These are phyloP conservation scores for Cornus kousa DNA, from an alignment of 148 eudicot species.

Conservation along the genomic window DNA sequence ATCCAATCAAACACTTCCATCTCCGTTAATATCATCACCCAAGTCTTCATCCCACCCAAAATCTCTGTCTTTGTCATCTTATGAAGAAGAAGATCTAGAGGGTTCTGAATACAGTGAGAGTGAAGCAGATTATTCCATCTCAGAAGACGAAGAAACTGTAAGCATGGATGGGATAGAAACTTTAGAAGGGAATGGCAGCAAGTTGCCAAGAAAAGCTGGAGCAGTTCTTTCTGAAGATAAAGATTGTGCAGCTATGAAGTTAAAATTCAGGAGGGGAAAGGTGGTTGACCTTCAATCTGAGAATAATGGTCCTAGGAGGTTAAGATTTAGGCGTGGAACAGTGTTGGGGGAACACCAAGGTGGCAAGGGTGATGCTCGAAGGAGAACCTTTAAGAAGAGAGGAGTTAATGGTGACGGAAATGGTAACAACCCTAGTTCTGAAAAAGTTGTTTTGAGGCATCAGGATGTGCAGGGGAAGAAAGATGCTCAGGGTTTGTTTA, in stretches of 20 bases:
- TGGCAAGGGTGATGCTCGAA: slow-evolving; percentile 17
- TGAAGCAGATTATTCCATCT: slow-evolving; percentile 38
- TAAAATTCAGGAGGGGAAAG: slow-evolving; percentile 70
- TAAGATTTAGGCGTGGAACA: slow-evolving; percentile 46
- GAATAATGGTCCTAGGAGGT: slow-evolving; percentile 36
- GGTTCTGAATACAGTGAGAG: slow-evolving; percentile 37
- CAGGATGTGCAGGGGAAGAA: slow-evolving; percentile 70
- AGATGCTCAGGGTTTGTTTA: slow-evolving; percentile 60
- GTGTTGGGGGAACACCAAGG: slow-evolving; percentile 31
- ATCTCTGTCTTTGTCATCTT: slow-evolving; percentile 40
- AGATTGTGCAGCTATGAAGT: slow-evolving; percentile 29
- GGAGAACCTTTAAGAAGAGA: slow-evolving; percentile 35
- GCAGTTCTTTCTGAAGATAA: slow-evolving; percentile 25
- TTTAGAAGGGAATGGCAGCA: slow-evolving; percentile 15
- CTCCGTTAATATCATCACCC: slow-evolving; percentile 33
- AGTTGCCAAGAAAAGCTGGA: slow-evolving; percentile 17
- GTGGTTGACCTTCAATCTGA: slow-evolving; percentile 51
- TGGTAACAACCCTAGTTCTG: slow-evolving; percentile 22
- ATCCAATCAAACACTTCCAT: slow-evolving; percentile 28
- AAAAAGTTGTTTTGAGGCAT: slow-evolving; percentile 69
- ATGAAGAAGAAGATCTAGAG: slow-evolving; percentile 32
- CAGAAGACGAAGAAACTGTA: slow-evolving; percentile 19
- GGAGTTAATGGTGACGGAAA: slow-evolving; percentile 18
- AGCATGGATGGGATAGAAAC: slow-evolving; percentile 11
- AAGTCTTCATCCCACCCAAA: slow-evolving; percentile 31